phyloP scores from a whole-genome alignment of 176 grass and related monocot genomes.

The Neostapfia colusana region DNA sequence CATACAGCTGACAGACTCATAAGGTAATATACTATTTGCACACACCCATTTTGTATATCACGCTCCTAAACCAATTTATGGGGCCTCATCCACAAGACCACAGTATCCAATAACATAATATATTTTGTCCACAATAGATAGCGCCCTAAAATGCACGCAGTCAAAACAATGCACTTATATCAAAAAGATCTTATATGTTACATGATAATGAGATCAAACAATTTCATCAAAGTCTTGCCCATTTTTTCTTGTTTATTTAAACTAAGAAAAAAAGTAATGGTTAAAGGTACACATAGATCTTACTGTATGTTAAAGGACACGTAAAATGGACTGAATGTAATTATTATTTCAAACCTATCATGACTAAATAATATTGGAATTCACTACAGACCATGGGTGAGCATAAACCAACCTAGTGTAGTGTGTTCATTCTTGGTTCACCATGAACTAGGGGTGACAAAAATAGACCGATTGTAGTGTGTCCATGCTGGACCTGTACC shows the following conservation, averaged over 20 bases:
- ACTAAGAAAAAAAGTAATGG: neutral
- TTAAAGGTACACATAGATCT: neutral
- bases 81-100: neutral
- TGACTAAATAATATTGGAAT: constrained; percentile 13
- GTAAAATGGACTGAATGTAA: neutral
- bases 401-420: neutral
- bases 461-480: neutral
- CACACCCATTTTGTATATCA: neutral
- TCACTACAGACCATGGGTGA: neutral
- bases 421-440: neutral
- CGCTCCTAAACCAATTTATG: constrained; percentile 19
- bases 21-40: neutral
- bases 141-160: neutral
- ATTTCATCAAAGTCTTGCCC: neutral
- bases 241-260: neutral
- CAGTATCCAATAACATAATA: neutral
- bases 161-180: neutral
- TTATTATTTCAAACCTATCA: neutral
- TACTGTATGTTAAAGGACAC: neutral
- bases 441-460: neutral
- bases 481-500: neutral
- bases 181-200: neutral
- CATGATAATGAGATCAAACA: neutral
- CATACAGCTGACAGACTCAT: neutral
- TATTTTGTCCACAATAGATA: neutral